Evolutionary conservation across 495 filamentous ascomycete species (phyloP).

Genomic region (Hypoxylon rickii): DNA sequence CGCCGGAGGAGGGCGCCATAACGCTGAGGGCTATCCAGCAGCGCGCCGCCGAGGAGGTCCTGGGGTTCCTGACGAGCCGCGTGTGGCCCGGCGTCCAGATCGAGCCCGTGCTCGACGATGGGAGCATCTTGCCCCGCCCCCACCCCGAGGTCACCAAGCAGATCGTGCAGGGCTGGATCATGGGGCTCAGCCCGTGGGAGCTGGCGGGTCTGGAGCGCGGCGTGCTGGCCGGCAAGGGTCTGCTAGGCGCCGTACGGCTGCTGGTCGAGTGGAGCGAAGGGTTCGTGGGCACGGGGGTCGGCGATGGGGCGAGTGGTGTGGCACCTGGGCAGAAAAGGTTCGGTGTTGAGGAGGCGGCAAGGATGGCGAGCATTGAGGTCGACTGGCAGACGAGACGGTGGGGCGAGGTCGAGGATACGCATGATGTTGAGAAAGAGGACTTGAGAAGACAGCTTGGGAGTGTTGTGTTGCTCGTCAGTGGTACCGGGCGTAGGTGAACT

Average conservation of each 20-base stretch:
- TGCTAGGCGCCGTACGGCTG: constrained; percentile 74
- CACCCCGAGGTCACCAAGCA: constrained; percentile 75
- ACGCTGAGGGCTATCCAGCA: constrained; percentile 75
- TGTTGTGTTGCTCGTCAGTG: constrained; percentile 76
- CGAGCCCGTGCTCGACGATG: constrained; percentile 70
- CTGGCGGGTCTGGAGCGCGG: constrained; percentile 84
- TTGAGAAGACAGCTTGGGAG: constrained; percentile 85
- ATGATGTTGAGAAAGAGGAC: constrained; percentile 96
- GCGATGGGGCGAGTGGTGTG: constrained; percentile 32
- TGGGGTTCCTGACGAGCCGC: constrained; percentile 66
- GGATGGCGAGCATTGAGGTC: constrained; percentile 81
- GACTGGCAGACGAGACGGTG: constrained; percentile 87
- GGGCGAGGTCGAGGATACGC: constrained; percentile 98
- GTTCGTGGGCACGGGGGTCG: constrained; percentile 44
- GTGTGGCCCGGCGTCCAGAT: constrained; percentile 90
- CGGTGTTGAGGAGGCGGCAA: constrained; percentile 73
- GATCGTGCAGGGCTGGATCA: constrained; percentile 80
- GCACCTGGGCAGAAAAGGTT: constrained; percentile 41
- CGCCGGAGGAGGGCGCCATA: constrained; percentile 43
- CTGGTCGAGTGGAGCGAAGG: constrained; percentile 88
- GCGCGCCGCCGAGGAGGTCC: constrained; percentile 65
- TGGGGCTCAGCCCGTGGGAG: constrained; percentile 71
- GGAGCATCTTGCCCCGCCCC: constrained; percentile 69
- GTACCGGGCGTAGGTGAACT: constrained; percentile 41
- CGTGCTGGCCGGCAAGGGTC: constrained; percentile 81